Evolutionary conservation across 164 flowering plant species (phyloP), one percentile per base, ranked within the genome.

Genomic region (Amborella trichopoda): DNA sequence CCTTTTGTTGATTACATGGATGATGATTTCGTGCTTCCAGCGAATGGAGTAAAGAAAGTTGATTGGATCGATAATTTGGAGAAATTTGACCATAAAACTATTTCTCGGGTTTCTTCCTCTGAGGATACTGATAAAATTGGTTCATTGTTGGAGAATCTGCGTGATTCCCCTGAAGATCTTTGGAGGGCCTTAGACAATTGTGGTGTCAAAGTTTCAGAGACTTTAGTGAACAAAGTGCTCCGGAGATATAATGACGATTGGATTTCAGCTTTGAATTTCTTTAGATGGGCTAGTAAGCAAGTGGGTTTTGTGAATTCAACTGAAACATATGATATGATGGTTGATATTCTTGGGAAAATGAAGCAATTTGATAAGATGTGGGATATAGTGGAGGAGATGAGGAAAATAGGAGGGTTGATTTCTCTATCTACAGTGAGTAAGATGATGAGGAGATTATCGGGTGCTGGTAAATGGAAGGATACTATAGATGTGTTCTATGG

Each of bases 11-110:
- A 64, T 24, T 33, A 48, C 6, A 19, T 28, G 2, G 73, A 70
- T 20, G 78, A 67, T 23, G 75, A 76, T 56, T 79, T 79, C 44
- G 76, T 75, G 28, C 61, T 81, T 49, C 78, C 90, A 5, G 45
- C 59, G 22, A 50, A 61, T 28, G 68, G 5, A 2, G 11, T 13
- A 3, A 17, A 36, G 13, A 3, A 6, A 10, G 23, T 52, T 33
- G 39, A 61, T 23, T 73, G 78, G 78, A 56, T 61, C 23, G 50
- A 53, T 48, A 54, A 33, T 33, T 55, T 28, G 33, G 43, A 32
- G 53, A 51, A 55, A 41, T 19, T 39, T 19, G 59, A 50, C 28
- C 38, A 18, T 2, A n/a, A 17, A n/a, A 40, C 18, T 27, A 46
- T 39, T 40, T 37, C 32, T 16, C 24, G 16, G 26, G 2, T 2